A percentile compares a stretch with the other conserved stretches of the same genome.
Evolutionary conservation across 192 early-diverging fungal species (phyloP).

Genomic region (Backusella australiensis): DNA sequence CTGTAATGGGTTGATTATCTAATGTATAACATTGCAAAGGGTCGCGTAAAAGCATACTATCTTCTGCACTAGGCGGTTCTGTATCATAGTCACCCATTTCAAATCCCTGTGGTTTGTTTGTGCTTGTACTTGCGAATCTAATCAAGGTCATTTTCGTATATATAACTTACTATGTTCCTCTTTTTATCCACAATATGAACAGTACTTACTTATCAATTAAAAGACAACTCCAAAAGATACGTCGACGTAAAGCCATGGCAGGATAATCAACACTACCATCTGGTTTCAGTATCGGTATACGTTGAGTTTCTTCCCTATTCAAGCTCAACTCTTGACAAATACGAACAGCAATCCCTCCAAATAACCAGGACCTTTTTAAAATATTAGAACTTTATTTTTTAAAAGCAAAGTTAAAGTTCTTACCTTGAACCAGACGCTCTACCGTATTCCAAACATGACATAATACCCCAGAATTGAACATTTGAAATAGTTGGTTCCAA

Average conservation of each 20-base stretch:
- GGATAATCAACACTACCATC: slow-evolving; percentile 39
- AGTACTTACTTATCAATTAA: slow-evolving; percentile 42
- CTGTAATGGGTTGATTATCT: slow-evolving; percentile 1
- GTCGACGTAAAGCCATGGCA: slow-evolving; percentile 33
- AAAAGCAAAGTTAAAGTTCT: neutral
- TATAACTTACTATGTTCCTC: too few species aligned
- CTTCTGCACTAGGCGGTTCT: slow-evolving; percentile 6
- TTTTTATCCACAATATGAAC: too few species aligned
- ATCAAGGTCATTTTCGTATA: neutral
- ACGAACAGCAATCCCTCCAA: slow-evolving; percentile 49
- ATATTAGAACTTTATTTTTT: neutral
- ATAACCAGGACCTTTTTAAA: slow-evolving; percentile 44
- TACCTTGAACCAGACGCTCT: slow-evolving; percentile 29
- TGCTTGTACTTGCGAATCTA: slow-evolving; percentile 36
- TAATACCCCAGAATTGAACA: slow-evolving; percentile 42
- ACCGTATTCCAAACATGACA: slow-evolving; percentile 32
- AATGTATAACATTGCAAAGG: slow-evolving; percentile 15
- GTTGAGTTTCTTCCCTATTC: slow-evolving; percentile 41
- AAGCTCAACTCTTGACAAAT: slow-evolving; percentile 48
- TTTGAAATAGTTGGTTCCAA: slow-evolving; percentile 42
- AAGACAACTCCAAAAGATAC: slow-evolving; percentile 53
- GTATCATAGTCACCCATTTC: slow-evolving; percentile 46
- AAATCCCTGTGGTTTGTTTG: slow-evolving; percentile 46
- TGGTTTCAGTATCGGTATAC: slow-evolving; percentile 27
- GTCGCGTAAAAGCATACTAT: slow-evolving; percentile 17